These are phyloP conservation scores for Malus hybrid DNA, from an alignment of 331 rosid species.

Conservation along the genomic window DNA sequence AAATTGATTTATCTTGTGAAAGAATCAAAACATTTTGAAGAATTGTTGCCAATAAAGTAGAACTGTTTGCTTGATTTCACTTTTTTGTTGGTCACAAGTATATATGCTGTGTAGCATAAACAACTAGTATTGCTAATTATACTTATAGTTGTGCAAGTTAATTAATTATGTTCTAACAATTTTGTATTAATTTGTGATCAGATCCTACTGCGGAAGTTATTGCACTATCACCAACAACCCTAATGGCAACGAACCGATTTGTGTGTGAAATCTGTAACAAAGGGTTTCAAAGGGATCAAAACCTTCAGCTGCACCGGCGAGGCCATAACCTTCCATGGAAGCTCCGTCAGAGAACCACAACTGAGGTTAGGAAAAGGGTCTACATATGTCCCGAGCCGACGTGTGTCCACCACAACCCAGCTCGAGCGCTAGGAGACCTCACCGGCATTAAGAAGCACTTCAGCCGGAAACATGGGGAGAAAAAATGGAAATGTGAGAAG, in stretches of 20 bases:
- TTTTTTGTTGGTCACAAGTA: background rate
- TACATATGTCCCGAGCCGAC: slow-evolving; percentile 76
- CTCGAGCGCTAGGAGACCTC: slow-evolving; percentile 81
- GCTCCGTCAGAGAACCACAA: slow-evolving; percentile 62
- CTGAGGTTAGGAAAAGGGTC: slow-evolving; percentile 63
- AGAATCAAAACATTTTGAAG: background rate
- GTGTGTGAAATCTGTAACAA: slow-evolving; percentile 90
- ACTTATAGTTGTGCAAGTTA: background rate
- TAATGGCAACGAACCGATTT: slow-evolving; percentile 84
- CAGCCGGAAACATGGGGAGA: slow-evolving; percentile 87
- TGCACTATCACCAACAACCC: slow-evolving; percentile 69
- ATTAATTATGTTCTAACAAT: background rate
- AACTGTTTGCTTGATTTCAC: slow-evolving; percentile 14
- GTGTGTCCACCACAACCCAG: slow-evolving; percentile 79
- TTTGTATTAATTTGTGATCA: slow-evolving; percentile 1
- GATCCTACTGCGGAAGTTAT: slow-evolving; percentile 83
- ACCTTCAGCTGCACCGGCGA: slow-evolving; percentile 74
- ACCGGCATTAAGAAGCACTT: slow-evolving; percentile 85
- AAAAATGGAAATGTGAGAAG: slow-evolving; percentile 87
- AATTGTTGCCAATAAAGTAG: background rate
- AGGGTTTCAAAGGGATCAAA: slow-evolving; percentile 84
- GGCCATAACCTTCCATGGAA: slow-evolving; percentile 95
- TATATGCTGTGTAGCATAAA: background rate
- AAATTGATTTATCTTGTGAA: background rate
- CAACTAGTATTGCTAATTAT: background rate